Evolutionary conservation across 805 yeast species (phyloP), one percentile per base, ranked within the genome.

Genomic region (Saccharomycopsis sp.): DNA sequence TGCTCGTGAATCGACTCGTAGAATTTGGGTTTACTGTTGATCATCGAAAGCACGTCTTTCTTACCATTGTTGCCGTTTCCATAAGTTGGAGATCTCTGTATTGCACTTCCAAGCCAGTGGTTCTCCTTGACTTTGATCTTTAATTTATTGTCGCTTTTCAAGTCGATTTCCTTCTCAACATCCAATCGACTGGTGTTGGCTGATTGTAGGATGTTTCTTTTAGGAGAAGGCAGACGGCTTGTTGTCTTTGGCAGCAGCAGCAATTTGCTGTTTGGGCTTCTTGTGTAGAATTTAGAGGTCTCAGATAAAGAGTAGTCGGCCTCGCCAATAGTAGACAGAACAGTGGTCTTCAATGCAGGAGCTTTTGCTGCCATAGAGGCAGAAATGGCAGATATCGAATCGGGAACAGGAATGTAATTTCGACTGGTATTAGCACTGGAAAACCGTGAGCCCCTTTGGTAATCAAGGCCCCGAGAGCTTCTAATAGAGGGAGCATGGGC

Each of bases 301-400:
- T 61, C 60, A 2, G 56, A 20, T 20, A 61, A 52, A 12, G 58
- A 47, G 20, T 58, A 54, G 38, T 61, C 63, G 34, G 57, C 49
- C 35, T 61, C 63, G 14, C 63, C 63, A 19, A 51, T 56, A 42
- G 60, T 49, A 25, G 38, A 38, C 19, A 38, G 29, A 5, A 53
- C 57, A 38, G 56, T 50, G 7, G 47, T 54, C 19, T 56, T 56
- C 25, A 56, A 52, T 1, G 23, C 19, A 3, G 60, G 59, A 0
- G 61, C 62, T 34, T 56, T 61, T 2, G 63, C 63, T 2, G 63
- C 63, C 52, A 61, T 41, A 14, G 59, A 35, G 12, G 63, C 63
- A 24, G 62, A 58, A 41, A 61, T 61, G 5, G 63, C 63, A 23
- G 60, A 55, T 2, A 50, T 56, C 2, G 59, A 52, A 49, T 61